Evolutionary conservation across 2,329 filamentous ascomycete species (phyloP), one percentile per base, ranked within the genome.

Genomic region (Aaosphaeria pasadenensis): DNA sequence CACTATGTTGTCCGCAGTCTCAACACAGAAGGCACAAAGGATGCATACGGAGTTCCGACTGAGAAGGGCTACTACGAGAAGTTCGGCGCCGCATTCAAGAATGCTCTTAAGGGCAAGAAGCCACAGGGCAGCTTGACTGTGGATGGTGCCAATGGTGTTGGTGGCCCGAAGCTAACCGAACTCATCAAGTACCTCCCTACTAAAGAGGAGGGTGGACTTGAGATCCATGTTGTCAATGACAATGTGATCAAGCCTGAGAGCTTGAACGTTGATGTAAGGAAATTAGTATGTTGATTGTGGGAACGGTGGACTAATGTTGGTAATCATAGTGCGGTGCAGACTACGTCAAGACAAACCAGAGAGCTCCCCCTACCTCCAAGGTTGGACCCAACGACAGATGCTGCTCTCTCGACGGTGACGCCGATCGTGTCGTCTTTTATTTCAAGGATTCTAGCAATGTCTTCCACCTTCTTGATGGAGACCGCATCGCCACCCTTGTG

Each of bases 11-110:
- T 92, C 31, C 89, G 94, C 56, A 95, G 91, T 71, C 83, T 91
- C 74, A 99, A 99, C 75, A 97, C 92, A 1, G 82, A 94, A 62
- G 89, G 88, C 52, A 95, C 89, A 2, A 86, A 88, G 47, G 86
- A 91, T 59, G 83, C 90, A 13, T 99, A 97, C 67, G 94, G 94
- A 48, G 85, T 90, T 66, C 83, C 90, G 45, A 95, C 88, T 53
- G 92, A 97, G 76, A 78, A 84, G 49, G 94, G 94, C 33, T 99
- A 99, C 75, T 97, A 97, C 72, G 83, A 94, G 74, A 99, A 99
- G 78, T 82, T 96, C 46, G 82, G 84, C 38, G 80, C 83, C 50
- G 91, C 94, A 24, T 96, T 96, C 74, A 87, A 87, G 67, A 84
- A 83, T 53, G 88, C 92, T 47, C 86, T 96, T 73, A 84, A 85